Base-by-base conservation (phyloP, 78 protist genomes). In the Planoprotostelium fungivorum region DNA sequence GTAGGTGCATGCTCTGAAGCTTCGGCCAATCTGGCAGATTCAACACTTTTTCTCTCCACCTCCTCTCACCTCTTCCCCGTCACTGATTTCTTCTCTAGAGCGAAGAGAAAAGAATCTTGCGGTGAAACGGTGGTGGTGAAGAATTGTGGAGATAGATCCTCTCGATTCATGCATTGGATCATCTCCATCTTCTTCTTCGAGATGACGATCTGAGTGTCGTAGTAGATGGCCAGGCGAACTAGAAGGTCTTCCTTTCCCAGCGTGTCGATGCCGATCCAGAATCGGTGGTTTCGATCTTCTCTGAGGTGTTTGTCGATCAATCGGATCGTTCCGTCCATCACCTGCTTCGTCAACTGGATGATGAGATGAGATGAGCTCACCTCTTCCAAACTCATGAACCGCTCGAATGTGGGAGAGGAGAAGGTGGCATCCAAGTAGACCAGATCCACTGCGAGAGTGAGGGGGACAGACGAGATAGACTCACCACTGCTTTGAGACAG, bases 201-300 rank as follows among this genome's bases (percentile, higher is more conserved):
- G 63, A 93, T 92, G 29, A 87, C 91, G 35, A 93, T 23, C 73
- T 51, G 16, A 51, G 73, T 38, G 10, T 89, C 73, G 84, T 51
- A 38, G 29, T 34, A 34, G 9, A 5, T 31, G 0, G 96, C 96
- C 10, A 94, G 86, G 0, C 1, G n/a, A 29, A 85, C 92, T 16
- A 94, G 89, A 87, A 94, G 51, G 38, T 91, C 94, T 36, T 94
- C 94, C 73, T 94, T 94, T 10, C 96, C 96, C 10, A 92, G 92
- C 0, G 90, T 38, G 36, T 94, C 96, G 28, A 92, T 34, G 36
- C 85, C 94, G 85, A 94, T 29, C 36, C 88, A 1, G n/a, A 94
- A 35, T 37, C 63, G 37, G 0, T 31, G 31, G 36, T 0, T 5
- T 0, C 31, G 38, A 29, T 36, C 83, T 34, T 73, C 28, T 16